phyloP scores from a whole-genome alignment of 1,284 basidiomycete species.

The Moniliella sp. region DNA sequence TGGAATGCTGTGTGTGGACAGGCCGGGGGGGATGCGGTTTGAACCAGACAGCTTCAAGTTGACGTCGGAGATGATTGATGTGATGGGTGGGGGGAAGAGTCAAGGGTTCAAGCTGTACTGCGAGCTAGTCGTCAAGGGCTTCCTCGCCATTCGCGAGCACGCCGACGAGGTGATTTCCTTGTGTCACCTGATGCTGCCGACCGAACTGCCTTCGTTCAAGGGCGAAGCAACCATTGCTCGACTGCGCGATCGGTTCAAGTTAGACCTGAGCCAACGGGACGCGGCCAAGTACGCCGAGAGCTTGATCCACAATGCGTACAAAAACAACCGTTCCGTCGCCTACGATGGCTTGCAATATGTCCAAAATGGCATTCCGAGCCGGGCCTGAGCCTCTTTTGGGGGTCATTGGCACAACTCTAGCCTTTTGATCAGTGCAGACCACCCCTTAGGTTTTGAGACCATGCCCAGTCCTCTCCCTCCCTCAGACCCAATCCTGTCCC shows the following conservation, averaged over 20 bases:
- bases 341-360: slow-evolving; percentile 50
- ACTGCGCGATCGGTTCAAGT: slow-evolving; percentile 64
- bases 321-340: slow-evolving; percentile 69
- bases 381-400: no score
- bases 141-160: slow-evolving; percentile 76
- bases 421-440: no score
- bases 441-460: no score
- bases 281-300: slow-evolving; percentile 74
- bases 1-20: no score
- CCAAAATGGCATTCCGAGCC: no score
- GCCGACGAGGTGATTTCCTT: slow-evolving; percentile 69
- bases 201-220: slow-evolving; percentile 84
- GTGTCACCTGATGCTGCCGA: slow-evolving; percentile 79
- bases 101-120: slow-evolving; percentile 85
- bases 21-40: slow-evolving; percentile 28
- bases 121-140: slow-evolving; percentile 80
- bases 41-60: slow-evolving; percentile 70
- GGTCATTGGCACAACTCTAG: no score
- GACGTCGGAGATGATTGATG: slow-evolving; percentile 83
- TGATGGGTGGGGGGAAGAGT: slow-evolving; percentile 84
- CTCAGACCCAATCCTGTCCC: no score
- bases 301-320: slow-evolving; percentile 71
- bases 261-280: slow-evolving; percentile 61
- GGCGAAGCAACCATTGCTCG: slow-evolving; percentile 61
- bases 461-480: no score